Percentiles rank a stretch among this genome's conserved stretches.
These are phyloP conservation scores for Hypomyces rosellus DNA, from an alignment of 2,329 filamentous ascomycete species.

Conservation along the genomic window DNA sequence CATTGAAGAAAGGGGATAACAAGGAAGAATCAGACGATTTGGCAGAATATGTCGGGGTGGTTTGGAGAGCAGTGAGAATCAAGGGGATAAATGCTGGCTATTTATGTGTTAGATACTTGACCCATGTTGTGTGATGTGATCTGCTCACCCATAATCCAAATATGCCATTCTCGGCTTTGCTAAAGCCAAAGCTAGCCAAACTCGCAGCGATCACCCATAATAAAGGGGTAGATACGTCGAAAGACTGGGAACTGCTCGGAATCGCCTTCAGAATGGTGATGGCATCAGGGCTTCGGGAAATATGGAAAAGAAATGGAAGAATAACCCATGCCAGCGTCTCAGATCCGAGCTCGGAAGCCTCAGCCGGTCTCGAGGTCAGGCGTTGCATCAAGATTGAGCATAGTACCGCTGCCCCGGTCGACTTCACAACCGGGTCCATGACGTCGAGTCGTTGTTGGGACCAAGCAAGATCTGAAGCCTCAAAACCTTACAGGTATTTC, in stretches of 20 bases:
- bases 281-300: not conserved
- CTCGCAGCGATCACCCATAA: conserved; percentile 12
- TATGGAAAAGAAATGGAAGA: not conserved
- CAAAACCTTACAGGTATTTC: too few relatives aligned
- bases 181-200: conserved; percentile 11
- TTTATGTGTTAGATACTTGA: not conserved
- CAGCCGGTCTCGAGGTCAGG: conserved; percentile 1
- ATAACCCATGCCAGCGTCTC: conserved; percentile 5
- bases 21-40: not conserved
- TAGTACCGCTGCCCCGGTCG: conserved; percentile 2
- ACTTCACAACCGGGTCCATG: not conserved
- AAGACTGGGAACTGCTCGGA: not conserved
- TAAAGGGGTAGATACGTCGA: not conserved
- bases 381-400: conserved; percentile 2
- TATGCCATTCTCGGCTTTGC: conserved; percentile 14
- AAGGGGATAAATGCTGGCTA: conserved; percentile 21
- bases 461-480: too few relatives aligned
- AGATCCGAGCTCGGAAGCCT: conserved; percentile 1
- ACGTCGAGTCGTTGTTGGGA: not conserved
- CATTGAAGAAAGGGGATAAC: not conserved
- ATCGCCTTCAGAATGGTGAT: not conserved
- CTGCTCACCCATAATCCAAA: conserved; percentile 11
- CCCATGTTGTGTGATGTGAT: too few relatives aligned
- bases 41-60: not conserved
- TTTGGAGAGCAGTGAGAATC: conserved; percentile 9